Evolutionary conservation across 2,329 filamentous ascomycete genomes (phyloP), one percentile per base, ranked within the genome.

Genomic region (Thermomyces lanuginosus): DNA sequence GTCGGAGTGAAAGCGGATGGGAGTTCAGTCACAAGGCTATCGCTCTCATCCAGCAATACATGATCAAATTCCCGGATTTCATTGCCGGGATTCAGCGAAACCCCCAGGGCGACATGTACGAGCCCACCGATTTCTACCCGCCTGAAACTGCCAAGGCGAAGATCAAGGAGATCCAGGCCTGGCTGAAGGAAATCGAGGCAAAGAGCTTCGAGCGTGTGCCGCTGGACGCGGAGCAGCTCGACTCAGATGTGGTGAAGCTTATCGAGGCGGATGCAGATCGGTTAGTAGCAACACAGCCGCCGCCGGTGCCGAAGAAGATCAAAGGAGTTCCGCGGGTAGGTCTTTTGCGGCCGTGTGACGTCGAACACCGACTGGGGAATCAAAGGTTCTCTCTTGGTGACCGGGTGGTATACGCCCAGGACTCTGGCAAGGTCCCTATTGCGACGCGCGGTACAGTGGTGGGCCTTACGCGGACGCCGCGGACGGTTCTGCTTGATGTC

Each of bases 161-260:
- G 46, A 76, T 98, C 47, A 92, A 92, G 58, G 89, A 95, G 49
- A 92, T 98, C 35, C 78, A 73, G 14, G 71, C 75, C 17, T 98
- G 86, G 86, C 64, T 98, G 26, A 98, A 95, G 60, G 73, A 73
- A 21, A 70, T 92, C 24, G 80, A 93, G 50, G 79, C 80, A 1
- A 92, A 82, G 64, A 79, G 76, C 39, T 91, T 98, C 40, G 86
- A 95, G 53, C 76, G 76, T 37, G 89, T 98, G n/a, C 86, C 89
- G 12, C 67, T 98, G 8, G 89, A 98, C 43, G 89, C 89, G 1
- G 81, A 93, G 49, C 91, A 98, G 50, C 72, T 98, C 4, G 89
- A 98, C 51, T 92, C 83, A 0, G 77, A 83, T 33, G 70, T 83
- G 8, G 89, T 95, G 36, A 76, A 74, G 60, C 57, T 70, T 28